phyloP scores from a whole-genome alignment of 2,329 filamentous ascomycete genomes.

The Huntiella moniliformis region DNA sequence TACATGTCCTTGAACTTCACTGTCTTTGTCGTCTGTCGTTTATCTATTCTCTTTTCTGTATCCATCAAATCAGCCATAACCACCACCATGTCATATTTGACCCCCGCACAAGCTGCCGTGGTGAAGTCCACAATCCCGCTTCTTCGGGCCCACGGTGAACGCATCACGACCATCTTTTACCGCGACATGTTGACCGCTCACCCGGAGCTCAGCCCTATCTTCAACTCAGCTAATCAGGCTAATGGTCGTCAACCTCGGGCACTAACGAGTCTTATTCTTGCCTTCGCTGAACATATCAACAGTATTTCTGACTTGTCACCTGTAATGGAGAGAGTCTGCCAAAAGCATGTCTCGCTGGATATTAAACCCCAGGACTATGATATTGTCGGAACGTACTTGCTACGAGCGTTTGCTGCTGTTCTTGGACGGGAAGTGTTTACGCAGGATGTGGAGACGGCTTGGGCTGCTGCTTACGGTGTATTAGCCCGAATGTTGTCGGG shows the following conservation, averaged over 20 bases:
- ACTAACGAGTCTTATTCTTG: conserved; percentile 48
- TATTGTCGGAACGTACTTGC: conserved; percentile 49
- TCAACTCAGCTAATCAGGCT: conserved; percentile 50
- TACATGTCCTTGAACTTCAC: background rate
- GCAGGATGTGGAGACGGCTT: conserved; percentile 46
- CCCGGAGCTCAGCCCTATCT: conserved; percentile 48
- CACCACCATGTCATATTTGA: conserved; percentile 28
- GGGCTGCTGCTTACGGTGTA: conserved; percentile 52
- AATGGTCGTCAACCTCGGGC: conserved; percentile 52
- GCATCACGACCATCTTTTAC: conserved; percentile 59
- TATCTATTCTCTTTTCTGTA: conserved; percentile 6
- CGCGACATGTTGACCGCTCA: conserved; percentile 43
- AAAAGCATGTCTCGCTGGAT: conserved; percentile 58
- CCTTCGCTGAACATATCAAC: conserved; percentile 57
- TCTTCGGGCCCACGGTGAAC: conserved; percentile 45
- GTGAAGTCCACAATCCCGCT: conserved; percentile 64
- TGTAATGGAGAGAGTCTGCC: conserved; percentile 47
- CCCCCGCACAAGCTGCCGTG: conserved; percentile 44
- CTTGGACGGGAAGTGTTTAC: conserved; percentile 46
- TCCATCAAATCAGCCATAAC: background rate
- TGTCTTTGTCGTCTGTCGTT: conserved; percentile 3
- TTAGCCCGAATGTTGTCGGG: conserved; percentile 53
- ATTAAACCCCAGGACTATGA: conserved; percentile 50
- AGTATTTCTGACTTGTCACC: conserved; percentile 40
- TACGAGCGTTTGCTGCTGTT: conserved; percentile 48